These are phyloP conservation scores for Nakazawaea ernobii DNA, from an alignment of 805 yeast species.

Conservation along the genomic window DNA sequence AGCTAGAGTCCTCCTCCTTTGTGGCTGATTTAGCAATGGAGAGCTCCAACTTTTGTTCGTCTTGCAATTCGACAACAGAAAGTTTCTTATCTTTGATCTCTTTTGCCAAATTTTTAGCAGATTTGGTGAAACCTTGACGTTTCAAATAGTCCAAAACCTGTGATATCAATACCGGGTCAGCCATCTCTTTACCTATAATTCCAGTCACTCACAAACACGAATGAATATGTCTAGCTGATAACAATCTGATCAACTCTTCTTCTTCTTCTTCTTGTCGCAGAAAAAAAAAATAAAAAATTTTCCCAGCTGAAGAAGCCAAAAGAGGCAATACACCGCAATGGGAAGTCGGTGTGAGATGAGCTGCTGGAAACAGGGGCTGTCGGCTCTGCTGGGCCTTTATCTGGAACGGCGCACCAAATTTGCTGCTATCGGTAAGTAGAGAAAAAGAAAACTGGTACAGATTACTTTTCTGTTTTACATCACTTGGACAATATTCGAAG, in stretches of 20 bases:
- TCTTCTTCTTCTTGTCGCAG: background rate
- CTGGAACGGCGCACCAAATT: slow-evolving; percentile 1
- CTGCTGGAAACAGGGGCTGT: background rate
- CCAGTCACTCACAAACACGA: background rate
- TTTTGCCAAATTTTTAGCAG: slow-evolving; percentile 17
- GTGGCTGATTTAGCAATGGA: background rate
- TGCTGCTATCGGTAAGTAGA: too few species aligned
- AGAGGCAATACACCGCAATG: too few species aligned
- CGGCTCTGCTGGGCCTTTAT: background rate
- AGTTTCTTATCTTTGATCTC: slow-evolving; percentile 13
- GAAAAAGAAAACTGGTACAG: background rate
- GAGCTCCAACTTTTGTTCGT: slow-evolving; percentile 13
- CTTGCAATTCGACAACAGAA: slow-evolving; percentile 9
- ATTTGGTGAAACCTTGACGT: slow-evolving; percentile 18
- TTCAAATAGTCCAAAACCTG: slow-evolving; percentile 20
- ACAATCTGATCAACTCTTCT: background rate
- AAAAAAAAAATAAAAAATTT: background rate
- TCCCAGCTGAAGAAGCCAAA: background rate
- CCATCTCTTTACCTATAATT: background rate
- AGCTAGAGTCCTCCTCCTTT: slow-evolving; percentile 16
- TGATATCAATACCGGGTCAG: slow-evolving; percentile 7
- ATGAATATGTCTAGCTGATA: background rate
- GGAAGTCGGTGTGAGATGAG: background rate
- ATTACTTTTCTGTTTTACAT: background rate
- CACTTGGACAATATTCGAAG: background rate